These are phyloP conservation scores for Podospora australis DNA, from an alignment of 495 filamentous ascomycete species.

Conservation along the genomic window DNA sequence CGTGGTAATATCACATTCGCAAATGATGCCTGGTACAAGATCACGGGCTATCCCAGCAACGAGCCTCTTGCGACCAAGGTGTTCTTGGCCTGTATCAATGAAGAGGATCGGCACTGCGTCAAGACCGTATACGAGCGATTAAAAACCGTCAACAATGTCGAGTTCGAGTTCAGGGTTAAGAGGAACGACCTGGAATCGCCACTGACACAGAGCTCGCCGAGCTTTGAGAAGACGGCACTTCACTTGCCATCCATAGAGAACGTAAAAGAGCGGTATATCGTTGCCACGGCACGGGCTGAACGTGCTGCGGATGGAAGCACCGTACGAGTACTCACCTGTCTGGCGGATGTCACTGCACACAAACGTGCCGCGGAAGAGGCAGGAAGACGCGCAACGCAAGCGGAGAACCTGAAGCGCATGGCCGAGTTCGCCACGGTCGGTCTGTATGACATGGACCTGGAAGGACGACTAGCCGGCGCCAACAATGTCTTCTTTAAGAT, in stretches of 20 bases:
- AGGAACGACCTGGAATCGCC: constrained; percentile 21
- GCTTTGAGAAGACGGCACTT: constrained; percentile 36
- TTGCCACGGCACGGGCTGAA: constrained; percentile 37
- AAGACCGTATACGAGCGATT: constrained; percentile 30
- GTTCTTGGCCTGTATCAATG: constrained; percentile 34
- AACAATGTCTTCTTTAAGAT: constrained; percentile 43
- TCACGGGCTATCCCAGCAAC: constrained; percentile 25
- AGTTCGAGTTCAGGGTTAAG: constrained; percentile 38
- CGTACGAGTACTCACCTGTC: constrained; percentile 35
- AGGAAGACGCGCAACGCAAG: constrained; percentile 37
- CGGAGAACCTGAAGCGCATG: constrained; percentile 44
- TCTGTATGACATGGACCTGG: constrained; percentile 42
- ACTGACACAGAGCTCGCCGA: constrained; percentile 32
- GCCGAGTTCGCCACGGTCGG: constrained; percentile 41
- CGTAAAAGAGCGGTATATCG: constrained; percentile 29
- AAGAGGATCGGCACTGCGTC: constrained; percentile 33
- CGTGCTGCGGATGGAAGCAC: constrained; percentile 30
- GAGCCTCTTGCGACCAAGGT: constrained; percentile 23
- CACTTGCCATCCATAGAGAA: constrained; percentile 28
- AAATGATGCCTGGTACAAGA: constrained; percentile 57
- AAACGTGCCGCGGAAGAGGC: constrained; percentile 38
- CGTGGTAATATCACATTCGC: constrained; percentile 54
- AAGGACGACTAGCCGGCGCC: constrained; percentile 34
- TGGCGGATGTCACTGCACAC: constrained; percentile 41
- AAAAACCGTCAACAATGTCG: constrained; percentile 23